Conservation (phyloP, 805 yeast genomes). For the Metschnikowia orientalis region DNA sequence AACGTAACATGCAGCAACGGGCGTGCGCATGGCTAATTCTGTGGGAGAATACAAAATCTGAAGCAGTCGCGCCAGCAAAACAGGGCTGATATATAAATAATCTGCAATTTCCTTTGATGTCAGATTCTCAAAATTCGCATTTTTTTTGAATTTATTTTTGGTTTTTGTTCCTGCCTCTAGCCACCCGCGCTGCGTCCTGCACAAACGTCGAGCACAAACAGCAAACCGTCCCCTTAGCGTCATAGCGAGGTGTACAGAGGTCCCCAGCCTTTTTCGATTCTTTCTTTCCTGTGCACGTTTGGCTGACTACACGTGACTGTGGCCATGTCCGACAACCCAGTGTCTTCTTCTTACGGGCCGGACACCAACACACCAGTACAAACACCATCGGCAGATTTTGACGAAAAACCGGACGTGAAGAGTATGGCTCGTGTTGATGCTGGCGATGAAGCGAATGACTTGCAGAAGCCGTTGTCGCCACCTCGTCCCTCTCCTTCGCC, state of each 20-base stretch:
- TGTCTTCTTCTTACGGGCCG: slow-evolving; percentile 18
- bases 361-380: slow-evolving; percentile 38
- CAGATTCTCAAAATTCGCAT: slow-evolving; percentile 14
- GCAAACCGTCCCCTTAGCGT: neutral
- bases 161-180: slow-evolving; percentile 11
- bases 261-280: neutral
- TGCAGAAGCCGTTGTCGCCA: slow-evolving; percentile 42
- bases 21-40: slow-evolving; percentile 13
- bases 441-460: slow-evolving; percentile 18
- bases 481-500: slow-evolving; percentile 45
- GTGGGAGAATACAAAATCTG: slow-evolving; percentile 9
- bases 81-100: slow-evolving; percentile 20
- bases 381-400: slow-evolving; percentile 34
- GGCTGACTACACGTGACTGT: slow-evolving; percentile 16
- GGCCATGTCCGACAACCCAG: slow-evolving; percentile 26
- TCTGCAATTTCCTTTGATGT: slow-evolving; percentile 19
- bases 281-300: slow-evolving; percentile 1
- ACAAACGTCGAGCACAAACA: slow-evolving; percentile 9
- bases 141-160: slow-evolving; percentile 13
- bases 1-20: slow-evolving; percentile 14
- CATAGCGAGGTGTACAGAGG: neutral
- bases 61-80: slow-evolving; percentile 18
- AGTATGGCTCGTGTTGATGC: slow-evolving; percentile 10
- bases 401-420: slow-evolving; percentile 19
- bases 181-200: slow-evolving; percentile 13